phyloP scores from a whole-genome alignment of 345 rosid species.

The Euphorbia peplus region DNA sequence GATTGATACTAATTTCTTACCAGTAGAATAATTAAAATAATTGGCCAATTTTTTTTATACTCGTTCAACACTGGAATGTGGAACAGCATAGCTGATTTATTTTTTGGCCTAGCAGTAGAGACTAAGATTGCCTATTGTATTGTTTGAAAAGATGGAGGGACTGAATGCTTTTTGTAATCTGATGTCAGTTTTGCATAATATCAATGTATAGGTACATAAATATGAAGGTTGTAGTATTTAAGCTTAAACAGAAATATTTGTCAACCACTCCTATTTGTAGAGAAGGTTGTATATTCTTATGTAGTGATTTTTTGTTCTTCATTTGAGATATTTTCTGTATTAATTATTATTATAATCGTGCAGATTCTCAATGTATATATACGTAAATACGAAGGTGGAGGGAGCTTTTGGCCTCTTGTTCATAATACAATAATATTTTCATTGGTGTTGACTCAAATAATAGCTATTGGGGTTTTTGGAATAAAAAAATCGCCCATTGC shows the following conservation, averaged over 20 bases:
- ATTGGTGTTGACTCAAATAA: conserved; percentile 72
- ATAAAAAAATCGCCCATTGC: conserved; percentile 65
- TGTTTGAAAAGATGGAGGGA: neutral
- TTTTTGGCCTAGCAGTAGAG: no score
- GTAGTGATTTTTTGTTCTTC: neutral
- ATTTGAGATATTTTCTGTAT: neutral
- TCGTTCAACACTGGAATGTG: no score
- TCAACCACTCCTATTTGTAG: no score
- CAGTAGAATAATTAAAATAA: no score
- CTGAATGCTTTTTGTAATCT: no score
- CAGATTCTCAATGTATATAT: conserved; percentile 83
- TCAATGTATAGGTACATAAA: neutral
- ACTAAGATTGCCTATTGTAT: no score
- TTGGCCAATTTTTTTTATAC: no score
- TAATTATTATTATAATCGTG: conserved; percentile 7
- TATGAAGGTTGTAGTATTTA: neutral
- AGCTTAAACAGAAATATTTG: neutral
- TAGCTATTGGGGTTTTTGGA: conserved; percentile 84
- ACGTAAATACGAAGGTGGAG: conserved; percentile 71
- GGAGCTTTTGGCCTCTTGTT: conserved; percentile 79
- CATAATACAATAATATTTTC: conserved; percentile 90
- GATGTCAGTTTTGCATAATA: no score
- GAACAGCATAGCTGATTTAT: no score
- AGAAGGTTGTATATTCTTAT: neutral
- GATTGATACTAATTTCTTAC: neutral